Evolutionary conservation across 2,329 filamentous ascomycete species (phyloP), one percentile per base, ranked within the genome.

Genomic region (Penicillium sp.): DNA sequence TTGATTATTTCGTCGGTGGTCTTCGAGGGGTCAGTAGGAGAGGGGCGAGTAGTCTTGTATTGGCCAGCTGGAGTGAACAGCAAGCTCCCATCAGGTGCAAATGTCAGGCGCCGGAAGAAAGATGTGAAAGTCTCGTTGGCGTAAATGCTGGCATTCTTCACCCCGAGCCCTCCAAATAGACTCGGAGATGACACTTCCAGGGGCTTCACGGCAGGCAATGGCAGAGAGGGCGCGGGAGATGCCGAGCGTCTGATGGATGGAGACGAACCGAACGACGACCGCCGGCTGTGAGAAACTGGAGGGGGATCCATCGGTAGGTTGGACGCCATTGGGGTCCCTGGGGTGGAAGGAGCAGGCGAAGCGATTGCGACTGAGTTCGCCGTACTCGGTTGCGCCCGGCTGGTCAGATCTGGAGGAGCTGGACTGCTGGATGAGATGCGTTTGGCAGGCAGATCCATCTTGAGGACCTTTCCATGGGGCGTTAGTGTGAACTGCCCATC

Each of bases 71-170:
- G 93, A 0, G 93, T 98, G 49, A 98, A 83, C 4, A 98, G 76
- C 34, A 98, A 73, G 62, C 90, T 95, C 17, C 93, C 93, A 60
- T 98, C 94, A 0, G 93, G 91, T 1, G 94, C 89, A 61, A 98
- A 98, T 0, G 91, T 90, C 34, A 98, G 73, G 32, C 93, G 81
- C 36, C 93, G 79, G 71, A 98, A 98, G 70, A 98, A 98, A 0
- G 93, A 97, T 0, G 91, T 96, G 44, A 97, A 79, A 0, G 91
- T 96, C 68, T 98, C 93, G 57, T 96, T 97, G 31, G 89, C 89
- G 63, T 98, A 98, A 31, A 98, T 83, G 53, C 83, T 89, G 28
- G 89, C 83, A 56, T 95, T 96, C 60, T 84, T 87, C 37, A 87
- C 78, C 7, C 84, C 84, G 11, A 84, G 54, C 19, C 78, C 74